These are phyloP conservation scores for Lolium multiflorum DNA, from an alignment of 176 grass and related monocot species.

Conservation along the genomic window DNA sequence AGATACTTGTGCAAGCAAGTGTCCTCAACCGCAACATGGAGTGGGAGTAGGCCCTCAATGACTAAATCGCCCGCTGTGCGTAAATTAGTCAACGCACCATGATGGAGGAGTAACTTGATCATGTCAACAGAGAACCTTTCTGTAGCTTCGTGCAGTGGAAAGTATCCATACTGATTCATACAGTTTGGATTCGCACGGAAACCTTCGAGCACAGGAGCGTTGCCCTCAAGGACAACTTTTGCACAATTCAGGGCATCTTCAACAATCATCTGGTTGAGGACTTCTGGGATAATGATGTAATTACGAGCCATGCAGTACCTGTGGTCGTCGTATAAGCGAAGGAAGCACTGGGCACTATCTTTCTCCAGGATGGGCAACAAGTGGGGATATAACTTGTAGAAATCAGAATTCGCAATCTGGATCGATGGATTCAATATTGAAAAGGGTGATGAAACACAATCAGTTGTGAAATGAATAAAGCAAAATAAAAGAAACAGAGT, in stretches of 20 bases:
- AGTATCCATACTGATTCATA: constrained; percentile 23
- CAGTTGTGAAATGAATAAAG: not conserved
- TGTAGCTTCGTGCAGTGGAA: constrained; percentile 26
- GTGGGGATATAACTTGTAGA: not conserved
- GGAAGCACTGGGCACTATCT: not conserved
- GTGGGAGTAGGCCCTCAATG: constrained; percentile 38
- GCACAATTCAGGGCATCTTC: not conserved
- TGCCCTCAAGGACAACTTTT: constrained; percentile 1
- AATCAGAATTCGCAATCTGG: not conserved
- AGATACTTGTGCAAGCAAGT: constrained; percentile 47
- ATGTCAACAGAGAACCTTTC: constrained; percentile 38
- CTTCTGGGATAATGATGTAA: not conserved
- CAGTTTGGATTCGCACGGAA: constrained; percentile 24
- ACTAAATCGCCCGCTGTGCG: not conserved
- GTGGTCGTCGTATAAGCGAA: not conserved
- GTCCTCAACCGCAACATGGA: constrained; percentile 36
- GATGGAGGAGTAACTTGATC: constrained; percentile 30
- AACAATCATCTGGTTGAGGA: not conserved
- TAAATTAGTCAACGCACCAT: constrained; percentile 16
- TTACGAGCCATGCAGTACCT: not conserved
- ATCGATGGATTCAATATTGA: not conserved
- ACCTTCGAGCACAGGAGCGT: not conserved
- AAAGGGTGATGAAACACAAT: not conserved
- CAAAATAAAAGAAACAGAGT: not conserved
- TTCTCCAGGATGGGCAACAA: not conserved